Percentiles rank a stretch among this genome's conserved stretches.
Evolutionary conservation across 441 rosid species (phyloP).

Genomic region (Euphorbia celastroides): DNA sequence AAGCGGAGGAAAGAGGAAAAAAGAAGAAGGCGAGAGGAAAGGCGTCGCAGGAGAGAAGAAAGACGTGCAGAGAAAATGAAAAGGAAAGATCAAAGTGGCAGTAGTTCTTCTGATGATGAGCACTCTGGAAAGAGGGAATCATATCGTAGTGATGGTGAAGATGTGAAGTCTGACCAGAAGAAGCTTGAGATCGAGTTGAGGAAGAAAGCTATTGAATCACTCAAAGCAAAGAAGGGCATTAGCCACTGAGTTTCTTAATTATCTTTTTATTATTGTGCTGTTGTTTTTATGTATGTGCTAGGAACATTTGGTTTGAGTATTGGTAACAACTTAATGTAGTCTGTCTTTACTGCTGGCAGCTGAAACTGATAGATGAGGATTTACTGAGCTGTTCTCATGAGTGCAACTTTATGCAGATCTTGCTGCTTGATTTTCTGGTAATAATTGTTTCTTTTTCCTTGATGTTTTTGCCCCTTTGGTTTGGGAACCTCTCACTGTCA

Average conservation of each 20-base stretch:
- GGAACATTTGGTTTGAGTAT: conserved; percentile 26
- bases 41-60: conserved; percentile 70
- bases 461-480: conserved; percentile 7
- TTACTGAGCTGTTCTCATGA: conserved; percentile 77
- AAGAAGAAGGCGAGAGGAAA: conserved; percentile 70
- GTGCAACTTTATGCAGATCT: conserved; percentile 66
- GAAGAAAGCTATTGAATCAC: conserved; percentile 86
- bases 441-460: conserved; percentile 30
- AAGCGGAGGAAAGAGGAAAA: conserved; percentile 79
- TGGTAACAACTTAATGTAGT: conserved; percentile 52
- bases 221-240: conserved; percentile 93
- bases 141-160: conserved; percentile 39
- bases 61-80: conserved; percentile 67
- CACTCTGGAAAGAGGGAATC: conserved; percentile 26
- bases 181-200: conserved; percentile 91
- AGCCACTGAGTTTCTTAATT: conserved; percentile 37
- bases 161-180: conserved; percentile 53
- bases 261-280: conserved; percentile 24
- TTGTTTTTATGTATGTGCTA: conserved; percentile 26
- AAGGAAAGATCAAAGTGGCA: conserved; percentile 38
- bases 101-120: conserved; percentile 54
- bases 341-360: conserved; percentile 90
- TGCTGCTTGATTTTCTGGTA: conserved; percentile 79
- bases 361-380: conserved; percentile 74
- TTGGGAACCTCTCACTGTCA: conserved; percentile 21